Base-by-base conservation (phyloP, 148 eudicot species). In the Suaeda aralocaspica region DNA sequence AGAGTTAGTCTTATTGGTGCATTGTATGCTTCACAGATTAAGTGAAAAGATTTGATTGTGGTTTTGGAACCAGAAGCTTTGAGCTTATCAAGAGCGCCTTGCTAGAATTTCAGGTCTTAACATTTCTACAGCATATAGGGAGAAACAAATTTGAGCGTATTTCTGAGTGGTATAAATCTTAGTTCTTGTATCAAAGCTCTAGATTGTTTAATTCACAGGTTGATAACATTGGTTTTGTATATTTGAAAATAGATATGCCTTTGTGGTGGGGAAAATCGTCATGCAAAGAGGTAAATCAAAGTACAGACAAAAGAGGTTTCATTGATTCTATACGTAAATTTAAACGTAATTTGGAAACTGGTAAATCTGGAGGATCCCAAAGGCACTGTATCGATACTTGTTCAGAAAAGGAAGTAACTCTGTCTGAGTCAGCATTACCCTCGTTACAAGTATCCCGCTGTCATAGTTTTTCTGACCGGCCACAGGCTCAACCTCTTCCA, bases 191-290 rank as follows among this genome's bases (percentile, higher is more conserved):
- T 50, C 46, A 6, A n/a, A 58, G 55, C 45, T 67, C 24, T 34
- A 57, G 3, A 30, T 22, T 64, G 52, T 16, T 13, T 66, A 10
- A 44, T 45, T 33, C 33, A n/a, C 10, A 6, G 56, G 5, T 39
- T 11, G 6, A 45, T 21, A 28, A 12, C 60, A 63, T 57, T 64
- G 69, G 22, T n/a, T 26, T 26, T 26, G 51, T 64, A 16, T 31
- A 61, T 16, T 58, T 39, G 48, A 22, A 33, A 67, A 77, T 49
- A 81, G 84, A 74, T 71, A 94, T 94, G 99, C 93, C 82, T 78
- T 70, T 84, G 44, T 94, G 97, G 97, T 91, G 89, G 96, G 79
- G 86, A n/a, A 92, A 83, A 81, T 81, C 90, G 36, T 82, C 92
- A 44, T 84, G 90, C 49, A 91, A 89, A 70, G 91, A 91, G 61